These are phyloP conservation scores for Conringia planisiliqua DNA, from an alignment of 345 rosid species.

Conservation along the genomic window DNA sequence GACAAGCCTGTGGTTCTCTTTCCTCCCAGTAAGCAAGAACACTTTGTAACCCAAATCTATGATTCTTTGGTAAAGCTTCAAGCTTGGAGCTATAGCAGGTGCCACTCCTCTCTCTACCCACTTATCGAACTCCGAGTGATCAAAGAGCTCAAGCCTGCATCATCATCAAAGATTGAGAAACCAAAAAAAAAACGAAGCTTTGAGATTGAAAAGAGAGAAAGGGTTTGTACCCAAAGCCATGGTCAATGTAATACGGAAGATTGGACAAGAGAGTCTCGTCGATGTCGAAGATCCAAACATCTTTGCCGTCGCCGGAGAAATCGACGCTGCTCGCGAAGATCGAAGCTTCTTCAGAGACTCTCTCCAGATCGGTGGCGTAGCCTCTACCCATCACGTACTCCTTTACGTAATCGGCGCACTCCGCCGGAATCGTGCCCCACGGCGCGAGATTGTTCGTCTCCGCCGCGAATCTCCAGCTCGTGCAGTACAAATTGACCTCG, in stretches of 20 bases:
- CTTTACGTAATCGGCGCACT: constrained; percentile 67
- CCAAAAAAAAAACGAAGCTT: not conserved
- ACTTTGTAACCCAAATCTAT: constrained; percentile 67
- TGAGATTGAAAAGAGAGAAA: not conserved
- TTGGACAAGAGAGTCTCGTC: constrained; percentile 93
- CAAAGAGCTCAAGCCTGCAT: constrained; percentile 65
- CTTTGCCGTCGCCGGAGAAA: constrained; percentile 62
- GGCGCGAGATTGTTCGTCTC: constrained; percentile 80
- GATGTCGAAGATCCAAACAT: constrained; percentile 82
- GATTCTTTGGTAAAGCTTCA: constrained; percentile 69
- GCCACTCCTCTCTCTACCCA: constrained; percentile 83
- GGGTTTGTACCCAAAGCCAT: constrained; percentile 62
- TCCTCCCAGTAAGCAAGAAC: constrained; percentile 78
- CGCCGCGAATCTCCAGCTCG: constrained; percentile 87
- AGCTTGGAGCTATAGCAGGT: constrained; percentile 66
- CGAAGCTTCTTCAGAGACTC: constrained; percentile 61
- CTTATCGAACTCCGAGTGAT: constrained; percentile 60
- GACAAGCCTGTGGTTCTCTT: constrained; percentile 54
- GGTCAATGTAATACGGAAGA: constrained; percentile 79
- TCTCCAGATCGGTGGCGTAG: constrained; percentile 56
- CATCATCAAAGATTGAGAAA: not conserved
- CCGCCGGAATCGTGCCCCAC: constrained; percentile 75
- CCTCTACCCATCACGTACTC: constrained; percentile 63
- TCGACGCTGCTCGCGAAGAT: constrained; percentile 52
- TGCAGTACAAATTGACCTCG: constrained; percentile 55